A percentile compares a stretch with the other conserved stretches of the same genome.
These are phyloP conservation scores for Aphanomyces invadans DNA, from an alignment of 352 stramenopile species.

Conservation along the genomic window DNA sequence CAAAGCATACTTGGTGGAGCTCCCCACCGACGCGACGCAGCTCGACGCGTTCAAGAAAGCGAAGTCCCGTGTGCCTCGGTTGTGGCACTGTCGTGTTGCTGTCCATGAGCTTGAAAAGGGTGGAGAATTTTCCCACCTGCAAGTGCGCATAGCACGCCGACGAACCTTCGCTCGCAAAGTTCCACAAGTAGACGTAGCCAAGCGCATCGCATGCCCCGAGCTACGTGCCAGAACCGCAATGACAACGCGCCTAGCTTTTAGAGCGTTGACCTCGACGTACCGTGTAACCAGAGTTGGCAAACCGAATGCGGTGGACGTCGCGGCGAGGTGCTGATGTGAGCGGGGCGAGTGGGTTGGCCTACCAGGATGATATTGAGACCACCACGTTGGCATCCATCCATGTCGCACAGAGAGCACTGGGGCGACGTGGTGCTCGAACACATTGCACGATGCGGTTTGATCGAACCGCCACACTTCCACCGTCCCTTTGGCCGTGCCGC, in stretches of 20 bases:
- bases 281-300: slow-evolving; percentile 73
- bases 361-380: neutral
- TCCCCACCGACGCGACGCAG: slow-evolving; percentile 60
- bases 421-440: slow-evolving; percentile 60
- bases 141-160: slow-evolving; percentile 59
- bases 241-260: slow-evolving; percentile 8
- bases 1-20: slow-evolving; percentile 53
- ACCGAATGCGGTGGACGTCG: slow-evolving; percentile 70
- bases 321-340: slow-evolving; percentile 39
- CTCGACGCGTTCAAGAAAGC: slow-evolving; percentile 75
- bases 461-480: slow-evolving; percentile 82
- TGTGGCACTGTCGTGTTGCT: slow-evolving; percentile 47
- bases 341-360: slow-evolving; percentile 57
- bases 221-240: too few species aligned
- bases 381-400: neutral
- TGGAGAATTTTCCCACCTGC: slow-evolving; percentile 33
- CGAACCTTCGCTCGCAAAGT: slow-evolving; percentile 66
- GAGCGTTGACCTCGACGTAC: slow-evolving; percentile 27
- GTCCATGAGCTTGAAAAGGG: too few species aligned
- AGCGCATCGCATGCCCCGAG: slow-evolving; percentile 68
- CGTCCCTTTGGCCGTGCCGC: slow-evolving; percentile 68
- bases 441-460: slow-evolving; percentile 40
- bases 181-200: slow-evolving; percentile 71
- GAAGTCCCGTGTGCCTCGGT: slow-evolving; percentile 73
- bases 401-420: slow-evolving; percentile 21